Evolutionary conservation across 2,329 filamentous ascomycete species (phyloP).

Genomic region (Trichophyton verrucosum): DNA sequence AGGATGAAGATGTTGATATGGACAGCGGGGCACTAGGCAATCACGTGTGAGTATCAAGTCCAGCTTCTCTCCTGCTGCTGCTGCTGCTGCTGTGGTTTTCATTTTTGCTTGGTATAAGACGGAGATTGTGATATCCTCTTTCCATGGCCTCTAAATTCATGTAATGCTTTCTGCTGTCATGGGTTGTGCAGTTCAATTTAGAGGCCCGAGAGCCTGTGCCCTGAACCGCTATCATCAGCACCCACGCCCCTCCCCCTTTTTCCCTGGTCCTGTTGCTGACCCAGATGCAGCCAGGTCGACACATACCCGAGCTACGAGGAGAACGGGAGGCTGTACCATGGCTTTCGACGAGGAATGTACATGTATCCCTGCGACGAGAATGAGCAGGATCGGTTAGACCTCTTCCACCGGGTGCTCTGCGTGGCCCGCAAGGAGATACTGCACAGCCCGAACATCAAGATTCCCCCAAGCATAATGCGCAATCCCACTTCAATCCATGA

Average conservation of each 20-base stretch:
- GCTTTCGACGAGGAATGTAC: constrained; percentile 56
- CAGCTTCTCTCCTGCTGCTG: not conserved
- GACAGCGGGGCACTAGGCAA: constrained; percentile 7
- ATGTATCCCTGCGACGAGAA: constrained; percentile 65
- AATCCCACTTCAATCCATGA: constrained; percentile 7
- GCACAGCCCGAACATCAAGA: constrained; percentile 22
- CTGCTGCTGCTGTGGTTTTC: not conserved
- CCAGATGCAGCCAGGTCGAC: constrained; percentile 22
- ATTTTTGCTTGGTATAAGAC: not conserved
- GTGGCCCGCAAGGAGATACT: constrained; percentile 45
- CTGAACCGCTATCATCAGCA: too few relatives aligned
- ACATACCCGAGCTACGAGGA: constrained; percentile 42
- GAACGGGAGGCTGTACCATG: constrained; percentile 59
- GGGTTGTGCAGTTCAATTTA: not conserved
- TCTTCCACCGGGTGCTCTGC: constrained; percentile 65
- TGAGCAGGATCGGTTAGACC: constrained; percentile 67
- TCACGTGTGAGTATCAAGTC: constrained; percentile 10
- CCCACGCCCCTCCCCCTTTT: not conserved
- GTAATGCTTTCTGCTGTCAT: not conserved
- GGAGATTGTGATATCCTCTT: too few relatives aligned
- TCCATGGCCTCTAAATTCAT: not conserved
- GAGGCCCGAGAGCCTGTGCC: not conserved
- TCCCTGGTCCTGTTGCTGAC: constrained; percentile 3
- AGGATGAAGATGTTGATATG: constrained; percentile 6
- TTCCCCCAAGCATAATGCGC: constrained; percentile 17